These are phyloP conservation scores for Coemansia aciculifera DNA, from an alignment of 192 early-diverging fungal genomes.

Conservation along the genomic window DNA sequence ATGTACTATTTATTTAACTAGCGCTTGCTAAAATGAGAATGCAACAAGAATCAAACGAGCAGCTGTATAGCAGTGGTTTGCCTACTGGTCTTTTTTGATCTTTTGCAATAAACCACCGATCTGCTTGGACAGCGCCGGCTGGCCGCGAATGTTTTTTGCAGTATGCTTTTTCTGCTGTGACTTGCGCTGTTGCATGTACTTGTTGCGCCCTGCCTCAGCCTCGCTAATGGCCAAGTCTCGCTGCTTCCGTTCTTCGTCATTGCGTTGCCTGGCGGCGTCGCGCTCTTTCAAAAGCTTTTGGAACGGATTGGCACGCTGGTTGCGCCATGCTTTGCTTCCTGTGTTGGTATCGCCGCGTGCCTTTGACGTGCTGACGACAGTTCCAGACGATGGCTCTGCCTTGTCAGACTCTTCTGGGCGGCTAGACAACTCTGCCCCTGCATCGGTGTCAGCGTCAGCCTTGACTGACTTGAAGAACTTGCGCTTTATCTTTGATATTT, in stretches of 20 bases:
- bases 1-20: not conserved
- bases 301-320: conserved; percentile 40
- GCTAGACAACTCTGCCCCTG: not conserved
- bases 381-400: not conserved
- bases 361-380: not conserved
- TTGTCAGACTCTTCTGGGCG: not conserved
- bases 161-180: conserved; percentile 34
- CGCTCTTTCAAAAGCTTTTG: conserved; percentile 31
- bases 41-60: not conserved
- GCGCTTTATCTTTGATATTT: conserved; percentile 35
- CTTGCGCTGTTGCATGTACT: conserved; percentile 33
- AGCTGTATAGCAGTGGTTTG: not conserved
- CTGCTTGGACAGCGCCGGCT: conserved; percentile 46
- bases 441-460: conserved; percentile 5
- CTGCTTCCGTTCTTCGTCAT: conserved; percentile 20
- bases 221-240: conserved; percentile 23
- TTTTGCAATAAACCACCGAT: conserved; percentile 33
- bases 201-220: conserved; percentile 21
- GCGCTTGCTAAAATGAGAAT: not conserved
- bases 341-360: not conserved
- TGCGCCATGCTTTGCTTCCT: conserved; percentile 11
- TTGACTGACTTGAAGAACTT: conserved; percentile 48
- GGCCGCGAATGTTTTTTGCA: conserved; percentile 34
- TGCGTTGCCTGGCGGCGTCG: conserved; percentile 19
- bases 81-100: conserved; percentile 24